Conservation (phyloP, 2,329 filamentous ascomycete genomes). For the Fusarium irregulare region DNA sequence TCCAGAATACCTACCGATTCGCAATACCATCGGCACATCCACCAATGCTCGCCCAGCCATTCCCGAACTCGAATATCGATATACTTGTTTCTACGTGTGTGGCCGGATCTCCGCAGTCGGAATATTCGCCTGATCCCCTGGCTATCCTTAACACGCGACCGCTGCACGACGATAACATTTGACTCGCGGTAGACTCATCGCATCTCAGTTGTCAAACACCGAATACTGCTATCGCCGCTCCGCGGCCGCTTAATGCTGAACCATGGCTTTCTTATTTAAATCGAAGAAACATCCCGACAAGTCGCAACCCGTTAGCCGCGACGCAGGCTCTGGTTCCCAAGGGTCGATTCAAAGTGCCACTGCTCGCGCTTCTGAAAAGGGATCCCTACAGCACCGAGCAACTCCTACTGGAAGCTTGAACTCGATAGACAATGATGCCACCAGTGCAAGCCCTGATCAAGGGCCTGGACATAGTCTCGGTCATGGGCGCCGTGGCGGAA, state of each 20-base stretch:
- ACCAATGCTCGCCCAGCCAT: constrained; percentile 60
- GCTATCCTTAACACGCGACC: constrained; percentile 41
- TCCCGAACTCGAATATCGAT: constrained; percentile 52
- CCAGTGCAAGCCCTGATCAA: constrained; percentile 73
- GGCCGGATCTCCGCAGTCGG: constrained; percentile 40
- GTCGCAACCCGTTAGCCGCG: constrained; percentile 63
- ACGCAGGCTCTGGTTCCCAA: constrained; percentile 60
- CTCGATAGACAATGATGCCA: constrained; percentile 71
- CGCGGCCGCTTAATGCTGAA: constrained; percentile 55
- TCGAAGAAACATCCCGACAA: constrained; percentile 81
- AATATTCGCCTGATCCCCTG: constrained; percentile 20
- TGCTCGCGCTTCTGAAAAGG: constrained; percentile 64
- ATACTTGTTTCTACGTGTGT: constrained; percentile 47
- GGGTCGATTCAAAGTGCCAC: constrained; percentile 62
- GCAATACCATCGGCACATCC: constrained; percentile 39
- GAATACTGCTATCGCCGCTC: constrained; percentile 49
- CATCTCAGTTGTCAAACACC: constrained; percentile 10
- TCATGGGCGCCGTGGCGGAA: constrained; percentile 62
- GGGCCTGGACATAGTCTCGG: constrained; percentile 57
- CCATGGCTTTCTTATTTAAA: constrained; percentile 86
- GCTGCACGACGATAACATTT: constrained; percentile 12
- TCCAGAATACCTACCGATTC: constrained; percentile 47
- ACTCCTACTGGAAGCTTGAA: constrained; percentile 83
- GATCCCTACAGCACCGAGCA: constrained; percentile 63
- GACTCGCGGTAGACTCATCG: constrained; percentile 13